Evolutionary conservation across 2,329 filamentous ascomycete species (phyloP), one percentile per base, ranked within the genome.

Genomic region (Aschersonia sp.): DNA sequence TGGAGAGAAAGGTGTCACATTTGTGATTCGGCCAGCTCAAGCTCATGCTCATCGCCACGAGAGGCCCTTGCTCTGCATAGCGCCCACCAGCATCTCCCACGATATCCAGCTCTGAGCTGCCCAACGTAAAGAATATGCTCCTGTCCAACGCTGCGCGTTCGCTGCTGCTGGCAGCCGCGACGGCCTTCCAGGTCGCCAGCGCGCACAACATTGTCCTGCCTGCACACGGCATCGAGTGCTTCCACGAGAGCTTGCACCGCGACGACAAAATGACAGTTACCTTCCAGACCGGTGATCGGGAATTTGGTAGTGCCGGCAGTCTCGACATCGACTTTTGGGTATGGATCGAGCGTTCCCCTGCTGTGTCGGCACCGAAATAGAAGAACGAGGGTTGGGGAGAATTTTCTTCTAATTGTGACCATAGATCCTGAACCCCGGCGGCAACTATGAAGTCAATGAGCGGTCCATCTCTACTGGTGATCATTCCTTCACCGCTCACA

Each of bases 181-280:
- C 65, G 48, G 58, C 60, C 59, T 63, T 68, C 57, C 72, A 81
- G 58, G 76, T 79, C 57, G 74, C 81, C 55, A 75, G 78, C 55
- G 87, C 87, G 58, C 92, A 98, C 78, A 97, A 94, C 73, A 97
- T 98, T 68, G 87, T 92, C 66, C 81, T 98, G 60, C 83, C 83
- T 53, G 84, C 89, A 57, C 88, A 98, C 69, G 86, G 87, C 61
- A 80, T 88, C 68, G 92, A 98, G 73, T 98, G 92, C 74, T 98
- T 97, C 76, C 86, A 95, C 73, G 92, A 98, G 72, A 68, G 74
- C 58, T 80, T 98, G 51, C 90, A 94, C 72, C 79, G 77, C 64
- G 92, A 95, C 67, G 92, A 98, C 72, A 86, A 84, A 68, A 98
- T 98, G 92, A 96, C 88, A 7, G 89, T 98, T 51, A 94, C 89